Evolutionary conservation across 2,329 filamentous ascomycete species (phyloP).

Genomic region (Aspergillus vadensis): DNA sequence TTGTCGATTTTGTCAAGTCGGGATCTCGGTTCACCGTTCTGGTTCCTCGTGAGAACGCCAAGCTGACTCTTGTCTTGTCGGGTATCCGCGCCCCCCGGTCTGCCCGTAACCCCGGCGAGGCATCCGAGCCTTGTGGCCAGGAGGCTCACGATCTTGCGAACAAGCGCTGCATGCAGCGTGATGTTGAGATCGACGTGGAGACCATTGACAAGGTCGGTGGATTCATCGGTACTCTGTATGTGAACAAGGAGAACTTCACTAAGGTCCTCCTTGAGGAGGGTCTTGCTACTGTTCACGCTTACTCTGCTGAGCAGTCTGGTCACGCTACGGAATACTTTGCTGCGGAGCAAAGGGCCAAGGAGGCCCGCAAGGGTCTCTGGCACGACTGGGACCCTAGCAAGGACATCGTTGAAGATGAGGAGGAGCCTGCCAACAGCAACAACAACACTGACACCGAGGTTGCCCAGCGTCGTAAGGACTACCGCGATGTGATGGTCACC

Average conservation of each 20-base stretch:
- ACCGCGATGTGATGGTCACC: slow-evolving; percentile 90
- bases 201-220: slow-evolving; percentile 95
- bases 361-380: slow-evolving; percentile 85
- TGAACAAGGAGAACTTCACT: slow-evolving; percentile 94
- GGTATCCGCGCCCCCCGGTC: slow-evolving; percentile 90
- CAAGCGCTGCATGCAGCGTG: slow-evolving; percentile 84
- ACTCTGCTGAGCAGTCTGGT: slow-evolving; percentile 93
- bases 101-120: slow-evolving; percentile 75
- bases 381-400: slow-evolving; percentile 90
- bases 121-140: slow-evolving; percentile 89
- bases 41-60: slow-evolving; percentile 88
- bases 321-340: slow-evolving; percentile 84
- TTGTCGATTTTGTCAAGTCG: slow-evolving; percentile 98
- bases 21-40: slow-evolving; percentile 91
- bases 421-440: slow-evolving; percentile 49
- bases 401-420: slow-evolving; percentile 66
- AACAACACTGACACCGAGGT: slow-evolving; percentile 57
- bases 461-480: slow-evolving; percentile 74
- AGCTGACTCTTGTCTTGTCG: slow-evolving; percentile 90
- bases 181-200: slow-evolving; percentile 93
- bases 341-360: slow-evolving; percentile 87
- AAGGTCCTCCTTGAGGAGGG: slow-evolving; percentile 93
- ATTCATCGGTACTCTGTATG: slow-evolving; percentile 91
- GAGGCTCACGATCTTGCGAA: slow-evolving; percentile 92
- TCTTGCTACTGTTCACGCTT: slow-evolving; percentile 85